Base-by-base conservation (phyloP, 1,139 yeast species). In the Saccharomyces hybrid region DNA sequence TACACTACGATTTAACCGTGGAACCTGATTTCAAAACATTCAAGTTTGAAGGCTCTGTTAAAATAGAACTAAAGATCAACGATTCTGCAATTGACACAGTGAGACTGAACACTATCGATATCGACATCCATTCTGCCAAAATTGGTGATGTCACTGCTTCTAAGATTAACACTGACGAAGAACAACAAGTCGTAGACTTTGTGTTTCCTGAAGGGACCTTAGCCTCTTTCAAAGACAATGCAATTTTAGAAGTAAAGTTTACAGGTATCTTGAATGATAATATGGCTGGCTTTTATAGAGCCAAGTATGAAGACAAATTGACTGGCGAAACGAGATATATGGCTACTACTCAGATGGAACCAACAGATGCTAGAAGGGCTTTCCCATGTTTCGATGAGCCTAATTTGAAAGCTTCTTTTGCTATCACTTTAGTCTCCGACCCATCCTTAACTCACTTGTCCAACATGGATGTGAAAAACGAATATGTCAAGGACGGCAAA, bases 381-480 rank as follows among this genome's bases (percentile, higher is more conserved):
- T 84, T 87, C 73, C 95, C 95, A 16, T 86, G 88, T 66, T 81
- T 85, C 61, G 95, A 86, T 68, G 95, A 87, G 69, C 95, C 95
- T 28, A 79, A 81, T 54, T 75, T 84, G 58, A 87, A 87, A 72
- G 88, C 95, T 7, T 79, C 88, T 26, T 87, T 83, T 64, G 81
- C 80, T 55, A 79, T 88, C 56, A 76, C 83, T 29, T 73, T 88
- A 60, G 75, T 82, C 28, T 78, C 85, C 47, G 79, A 78, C 54
- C 73, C 76, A 57, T 71, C 78, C 51, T 77, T 82, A 72, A 85
- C 88, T 26, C 87, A 83, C 54, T 75, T 88, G 65, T 83, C 91
- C 58, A 88, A 88, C 73, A 86, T 86, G 80, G 90, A 87, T 63
- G 82, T 78, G 52, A 69, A 75, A 59, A 75, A 75, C 54, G 75